Evolutionary conservation across 768 basidiomycete genomes (phyloP), one percentile per base, ranked within the genome.

Genomic region (Termitomyces sp.): DNA sequence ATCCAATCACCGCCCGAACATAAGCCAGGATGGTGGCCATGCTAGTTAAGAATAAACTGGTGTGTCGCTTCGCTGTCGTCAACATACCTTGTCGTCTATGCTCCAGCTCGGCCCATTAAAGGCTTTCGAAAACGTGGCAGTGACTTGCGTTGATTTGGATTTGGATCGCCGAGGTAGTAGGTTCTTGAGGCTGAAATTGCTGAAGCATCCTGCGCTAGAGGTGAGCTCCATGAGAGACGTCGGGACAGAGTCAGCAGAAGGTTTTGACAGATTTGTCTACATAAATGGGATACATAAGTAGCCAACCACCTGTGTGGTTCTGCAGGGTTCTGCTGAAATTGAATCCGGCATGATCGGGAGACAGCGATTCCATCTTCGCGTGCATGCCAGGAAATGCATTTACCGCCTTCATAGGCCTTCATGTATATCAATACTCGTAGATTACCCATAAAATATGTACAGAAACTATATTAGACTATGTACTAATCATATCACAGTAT

Each of bases 1-100:
- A 69, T 69, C 68, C 70, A 69, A 40, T 72, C 67, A n/a, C 64
- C 56, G 36, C 66, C 63, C 28, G 64, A 52, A 18, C 67, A 56
- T 5, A 58, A 40, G 35, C 23, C 50, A 53, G 10, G 16, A 35
- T 30, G 55, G 20, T 50, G 30, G 23, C 10, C 33, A 36, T 61
- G 38, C 60, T 63, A 32, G 23, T 33, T 23, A 1, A n/a, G n/a
- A 44, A 16, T 61, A 6, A 53, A 23, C 9, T 2, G n/a, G 18
- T 18, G 16, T 44, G 4, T 23, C 38, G 26, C 23, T 26, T 5
- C 13, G 13, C n/a, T 18, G 32, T 23, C 12, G 6, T 43, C 41
- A 28, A 51, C 62, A 2, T 47, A 60, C 62, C 56, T 60, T 58
- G 33, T 41, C 18, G 32, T 55, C 52, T 33, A 16, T 16, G 9